phyloP scores from a whole-genome alignment of 176 grass and related monocot genomes.

The Carex pumila region DNA sequence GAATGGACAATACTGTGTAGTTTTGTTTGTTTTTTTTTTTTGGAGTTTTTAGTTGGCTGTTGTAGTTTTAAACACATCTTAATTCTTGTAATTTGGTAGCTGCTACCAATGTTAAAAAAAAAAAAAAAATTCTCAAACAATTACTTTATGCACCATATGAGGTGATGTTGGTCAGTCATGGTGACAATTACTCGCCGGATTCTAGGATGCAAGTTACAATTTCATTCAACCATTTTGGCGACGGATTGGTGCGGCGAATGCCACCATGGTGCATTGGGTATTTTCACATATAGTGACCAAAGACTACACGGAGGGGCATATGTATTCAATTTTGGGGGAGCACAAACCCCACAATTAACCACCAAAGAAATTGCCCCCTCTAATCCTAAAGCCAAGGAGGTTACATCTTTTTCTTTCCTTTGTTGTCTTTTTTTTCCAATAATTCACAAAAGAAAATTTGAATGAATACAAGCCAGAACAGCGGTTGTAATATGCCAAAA shows the following conservation, averaged over 20 bases:
- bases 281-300: conserved; percentile 98
- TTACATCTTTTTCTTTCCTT: not conserved
- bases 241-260: conserved; percentile 76
- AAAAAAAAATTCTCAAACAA: conserved; percentile 42
- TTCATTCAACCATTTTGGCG: conserved; percentile 87
- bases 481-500: too few species aligned
- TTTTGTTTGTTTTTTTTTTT: too few species aligned
- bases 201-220: conserved; percentile 91
- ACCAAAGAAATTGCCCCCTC: conserved; percentile 73
- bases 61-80: too few species aligned
- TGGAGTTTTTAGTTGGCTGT: too few species aligned
- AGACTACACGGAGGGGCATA: conserved; percentile 86
- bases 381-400: conserved; percentile 72
- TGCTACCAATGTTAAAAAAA: too few species aligned
- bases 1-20: too few species aligned
- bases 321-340: conserved; percentile 98
- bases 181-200: conserved; percentile 63
- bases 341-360: conserved; percentile 76
- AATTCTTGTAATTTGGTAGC: too few species aligned
- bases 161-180: conserved; percentile 86
- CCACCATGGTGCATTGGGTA: conserved; percentile 47
- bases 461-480: not conserved
- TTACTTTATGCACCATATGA: conserved; percentile 81
- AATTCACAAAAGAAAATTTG: not conserved
- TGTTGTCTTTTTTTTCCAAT: not conserved